phyloP scores from a whole-genome alignment of 2,329 filamentous ascomycete species.

The Nothopassalora personata region DNA sequence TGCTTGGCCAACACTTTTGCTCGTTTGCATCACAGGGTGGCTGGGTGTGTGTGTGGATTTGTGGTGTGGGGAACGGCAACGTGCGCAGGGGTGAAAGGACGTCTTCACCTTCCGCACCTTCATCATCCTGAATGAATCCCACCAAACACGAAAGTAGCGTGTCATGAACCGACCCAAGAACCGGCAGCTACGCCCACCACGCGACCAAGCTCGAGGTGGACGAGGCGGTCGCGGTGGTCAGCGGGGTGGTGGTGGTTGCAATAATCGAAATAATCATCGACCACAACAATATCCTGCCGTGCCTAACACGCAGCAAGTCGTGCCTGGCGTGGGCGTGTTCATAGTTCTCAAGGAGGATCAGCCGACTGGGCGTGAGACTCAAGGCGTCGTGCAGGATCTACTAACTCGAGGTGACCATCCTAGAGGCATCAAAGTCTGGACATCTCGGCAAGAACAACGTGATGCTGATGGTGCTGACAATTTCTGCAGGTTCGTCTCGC shows the following conservation, averaged over 20 bases:
- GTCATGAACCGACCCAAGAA: constrained; percentile 30
- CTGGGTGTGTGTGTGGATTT: background rate
- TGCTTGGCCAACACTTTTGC: background rate
- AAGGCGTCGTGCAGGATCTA: constrained; percentile 60
- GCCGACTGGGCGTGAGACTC: constrained; percentile 64
- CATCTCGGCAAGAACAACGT: background rate
- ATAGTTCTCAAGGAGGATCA: constrained; percentile 75
- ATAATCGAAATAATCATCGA: background rate
- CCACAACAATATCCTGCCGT: constrained; percentile 17
- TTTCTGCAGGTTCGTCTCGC: constrained; percentile 55
- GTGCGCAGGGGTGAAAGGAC: background rate
- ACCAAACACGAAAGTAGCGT: no score
- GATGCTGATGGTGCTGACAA: constrained; percentile 52
- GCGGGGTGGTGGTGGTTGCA: background rate
- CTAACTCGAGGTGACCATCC: constrained; percentile 71
- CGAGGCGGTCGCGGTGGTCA: constrained; percentile 10
- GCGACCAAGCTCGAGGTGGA: constrained; percentile 4
- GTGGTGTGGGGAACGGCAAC: background rate
- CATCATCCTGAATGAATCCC: background rate
- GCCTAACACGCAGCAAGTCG: constrained; percentile 42
- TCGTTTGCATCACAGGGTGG: background rate
- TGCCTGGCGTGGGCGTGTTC: constrained; percentile 60
- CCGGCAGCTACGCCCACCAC: constrained; percentile 25
- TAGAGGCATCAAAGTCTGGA: constrained; percentile 62
- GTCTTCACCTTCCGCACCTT: background rate